Percentiles rank a stretch among this genome's conserved stretches.
These are phyloP conservation scores for Luzula sylvatica DNA, from an alignment of 176 grass and related monocot species.

Conservation along the genomic window DNA sequence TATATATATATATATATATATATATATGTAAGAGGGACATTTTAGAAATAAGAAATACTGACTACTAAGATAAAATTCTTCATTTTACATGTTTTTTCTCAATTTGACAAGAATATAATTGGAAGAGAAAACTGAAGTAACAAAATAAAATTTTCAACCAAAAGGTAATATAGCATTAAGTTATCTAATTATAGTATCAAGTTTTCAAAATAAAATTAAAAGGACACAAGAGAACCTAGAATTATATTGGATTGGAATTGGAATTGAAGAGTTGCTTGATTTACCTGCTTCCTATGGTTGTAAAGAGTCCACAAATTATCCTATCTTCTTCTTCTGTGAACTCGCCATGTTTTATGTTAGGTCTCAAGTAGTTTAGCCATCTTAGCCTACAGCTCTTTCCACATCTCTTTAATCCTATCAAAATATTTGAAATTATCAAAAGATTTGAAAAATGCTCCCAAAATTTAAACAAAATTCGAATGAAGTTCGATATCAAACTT, in stretches of 20 bases:
- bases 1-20: not conserved
- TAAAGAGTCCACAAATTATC: constrained; percentile 69
- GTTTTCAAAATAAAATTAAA: not conserved
- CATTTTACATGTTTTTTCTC: no score
- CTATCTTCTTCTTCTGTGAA: constrained; percentile 84
- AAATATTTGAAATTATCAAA: not conserved
- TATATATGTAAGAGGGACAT: not conserved
- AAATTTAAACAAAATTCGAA: not conserved
- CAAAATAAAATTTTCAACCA: no score
- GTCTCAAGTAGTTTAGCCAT: constrained; percentile 96
- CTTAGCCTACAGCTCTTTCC: constrained; percentile 93
- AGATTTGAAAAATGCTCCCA: not conserved
- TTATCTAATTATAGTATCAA: constrained; percentile 3
- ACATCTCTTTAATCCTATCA: constrained; percentile 73
- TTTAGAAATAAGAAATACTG: no score
- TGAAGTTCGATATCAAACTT: not conserved
- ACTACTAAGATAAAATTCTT: no score
- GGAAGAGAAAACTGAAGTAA: no score
- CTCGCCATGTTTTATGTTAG: constrained; percentile 87
- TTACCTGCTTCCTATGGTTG: constrained; percentile 91
- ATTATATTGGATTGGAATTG: no score
- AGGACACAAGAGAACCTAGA: not conserved
- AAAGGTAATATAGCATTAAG: no score
- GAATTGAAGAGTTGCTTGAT: not conserved
- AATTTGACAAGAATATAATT: no score